phyloP scores from a whole-genome alignment of 1,284 basidiomycete species.

The Ganoderma sinense region DNA sequence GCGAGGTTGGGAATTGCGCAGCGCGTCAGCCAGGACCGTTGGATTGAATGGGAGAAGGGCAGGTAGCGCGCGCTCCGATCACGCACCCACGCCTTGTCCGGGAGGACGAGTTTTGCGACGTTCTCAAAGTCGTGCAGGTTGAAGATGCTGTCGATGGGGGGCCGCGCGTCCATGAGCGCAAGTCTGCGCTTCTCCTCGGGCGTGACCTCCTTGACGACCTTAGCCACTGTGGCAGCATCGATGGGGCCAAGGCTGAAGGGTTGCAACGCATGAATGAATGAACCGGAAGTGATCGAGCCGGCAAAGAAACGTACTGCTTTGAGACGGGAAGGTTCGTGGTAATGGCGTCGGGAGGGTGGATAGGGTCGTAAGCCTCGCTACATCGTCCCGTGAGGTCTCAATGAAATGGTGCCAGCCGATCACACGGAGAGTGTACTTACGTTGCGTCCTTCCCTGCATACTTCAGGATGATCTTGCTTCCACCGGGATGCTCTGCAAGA shows the following conservation, averaged over 20 bases:
- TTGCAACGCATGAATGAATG: not conserved
- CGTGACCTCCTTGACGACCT: conserved; percentile 53
- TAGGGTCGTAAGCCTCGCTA: conserved; percentile 66
- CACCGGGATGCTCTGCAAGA: conserved; percentile 56
- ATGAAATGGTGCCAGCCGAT: not conserved
- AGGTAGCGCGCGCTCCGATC: no score
- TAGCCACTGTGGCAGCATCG: conserved; percentile 53
- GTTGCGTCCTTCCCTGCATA: conserved; percentile 83
- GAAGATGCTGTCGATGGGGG: conserved; percentile 65
- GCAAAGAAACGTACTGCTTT: conserved; percentile 45
- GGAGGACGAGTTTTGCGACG: conserved; percentile 60
- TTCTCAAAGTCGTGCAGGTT: conserved; percentile 80
- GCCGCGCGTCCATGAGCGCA: conserved; percentile 49
- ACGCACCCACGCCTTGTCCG: conserved; percentile 51
- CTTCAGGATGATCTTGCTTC: conserved; percentile 67
- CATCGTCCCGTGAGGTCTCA: not conserved
- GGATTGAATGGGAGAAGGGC: not conserved
- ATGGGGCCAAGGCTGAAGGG: conserved; percentile 53
- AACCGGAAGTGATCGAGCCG: not conserved
- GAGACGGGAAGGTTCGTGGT: conserved; percentile 63
- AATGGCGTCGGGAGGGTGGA: conserved; percentile 71
- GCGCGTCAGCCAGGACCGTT: not conserved
- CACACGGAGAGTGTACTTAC: conserved; percentile 39
- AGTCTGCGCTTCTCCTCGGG: conserved; percentile 51
- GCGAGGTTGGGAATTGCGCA: conserved; percentile 33